phyloP scores from a whole-genome alignment of 129 eudicot species.

The Rutidosis leptorrhynchoides region DNA sequence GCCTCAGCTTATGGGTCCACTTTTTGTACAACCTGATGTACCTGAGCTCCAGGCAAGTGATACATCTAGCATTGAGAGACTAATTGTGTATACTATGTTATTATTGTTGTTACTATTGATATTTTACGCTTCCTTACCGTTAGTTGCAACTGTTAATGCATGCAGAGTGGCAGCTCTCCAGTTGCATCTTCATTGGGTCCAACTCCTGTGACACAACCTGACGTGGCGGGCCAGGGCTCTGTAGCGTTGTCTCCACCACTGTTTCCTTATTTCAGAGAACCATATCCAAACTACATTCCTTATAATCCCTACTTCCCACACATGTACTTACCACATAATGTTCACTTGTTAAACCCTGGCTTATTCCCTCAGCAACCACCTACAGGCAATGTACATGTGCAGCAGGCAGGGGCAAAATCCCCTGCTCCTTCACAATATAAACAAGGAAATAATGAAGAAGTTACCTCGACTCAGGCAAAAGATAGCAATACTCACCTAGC shows the following conservation, averaged over 20 bases:
- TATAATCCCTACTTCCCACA: constrained; percentile 53
- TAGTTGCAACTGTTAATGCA: constrained; percentile 1
- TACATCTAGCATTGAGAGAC: too few relatives aligned
- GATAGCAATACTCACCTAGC: background rate
- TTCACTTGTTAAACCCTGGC: constrained; percentile 50
- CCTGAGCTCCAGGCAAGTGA: constrained; percentile 54
- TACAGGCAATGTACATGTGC: constrained; percentile 27
- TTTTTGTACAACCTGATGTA: constrained; percentile 45
- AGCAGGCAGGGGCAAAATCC: background rate
- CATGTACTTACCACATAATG: constrained; percentile 47
- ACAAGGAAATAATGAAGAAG: background rate
- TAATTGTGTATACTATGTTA: too few relatives aligned
- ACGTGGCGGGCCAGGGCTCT: constrained; percentile 39
- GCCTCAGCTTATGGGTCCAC: constrained; percentile 47
- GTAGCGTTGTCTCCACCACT: constrained; percentile 48
- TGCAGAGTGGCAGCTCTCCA: constrained; percentile 48
- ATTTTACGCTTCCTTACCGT: constrained; percentile 26
- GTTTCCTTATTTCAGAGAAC: constrained; percentile 53
- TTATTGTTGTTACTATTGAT: too few relatives aligned
- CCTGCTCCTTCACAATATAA: background rate
- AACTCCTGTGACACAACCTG: constrained; percentile 39
- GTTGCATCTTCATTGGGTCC: constrained; percentile 33
- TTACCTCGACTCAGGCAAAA: background rate
- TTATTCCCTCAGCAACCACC: constrained; percentile 51
- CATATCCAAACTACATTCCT: constrained; percentile 54